These are phyloP conservation scores for Podochytrium sp. DNA, from an alignment of 192 early-diverging fungal genomes.

Conservation along the genomic window DNA sequence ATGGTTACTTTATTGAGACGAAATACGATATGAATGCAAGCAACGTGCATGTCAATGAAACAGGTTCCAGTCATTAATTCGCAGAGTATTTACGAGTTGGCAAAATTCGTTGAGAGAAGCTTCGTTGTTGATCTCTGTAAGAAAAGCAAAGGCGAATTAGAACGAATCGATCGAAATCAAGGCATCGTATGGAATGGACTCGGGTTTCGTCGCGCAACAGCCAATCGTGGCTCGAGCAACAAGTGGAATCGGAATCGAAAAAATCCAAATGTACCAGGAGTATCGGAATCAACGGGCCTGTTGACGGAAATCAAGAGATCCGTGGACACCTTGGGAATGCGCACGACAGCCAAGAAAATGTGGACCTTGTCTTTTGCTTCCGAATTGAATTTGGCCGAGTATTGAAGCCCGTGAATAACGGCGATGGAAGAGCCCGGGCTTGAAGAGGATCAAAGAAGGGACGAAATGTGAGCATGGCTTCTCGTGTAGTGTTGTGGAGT, in stretches of 20 bases:
- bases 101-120: not conserved
- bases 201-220: not conserved
- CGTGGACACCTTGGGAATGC: conserved; percentile 67
- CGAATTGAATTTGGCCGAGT: conserved; percentile 76
- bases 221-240: not conserved
- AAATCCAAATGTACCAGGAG: not conserved
- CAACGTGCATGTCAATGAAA: conserved; percentile 16
- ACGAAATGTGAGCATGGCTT: not conserved
- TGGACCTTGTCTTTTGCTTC: conserved; percentile 63
- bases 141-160: no score
- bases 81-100: not conserved
- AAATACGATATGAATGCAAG: not conserved
- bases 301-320: conserved; percentile 84
- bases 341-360: conserved; percentile 73
- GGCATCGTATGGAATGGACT: not conserved
- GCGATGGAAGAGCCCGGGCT: conserved; percentile 39
- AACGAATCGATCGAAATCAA: not conserved
- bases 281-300: conserved; percentile 53
- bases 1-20: not conserved
- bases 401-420: conserved; percentile 68
- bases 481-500: not conserved
- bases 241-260: not conserved
- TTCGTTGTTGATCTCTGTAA: conserved; percentile 5
- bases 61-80: conserved; percentile 10
- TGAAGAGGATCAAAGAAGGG: not conserved